phyloP scores from a whole-genome alignment of 768 basidiomycete species.

The Scleroderma bovista region DNA sequence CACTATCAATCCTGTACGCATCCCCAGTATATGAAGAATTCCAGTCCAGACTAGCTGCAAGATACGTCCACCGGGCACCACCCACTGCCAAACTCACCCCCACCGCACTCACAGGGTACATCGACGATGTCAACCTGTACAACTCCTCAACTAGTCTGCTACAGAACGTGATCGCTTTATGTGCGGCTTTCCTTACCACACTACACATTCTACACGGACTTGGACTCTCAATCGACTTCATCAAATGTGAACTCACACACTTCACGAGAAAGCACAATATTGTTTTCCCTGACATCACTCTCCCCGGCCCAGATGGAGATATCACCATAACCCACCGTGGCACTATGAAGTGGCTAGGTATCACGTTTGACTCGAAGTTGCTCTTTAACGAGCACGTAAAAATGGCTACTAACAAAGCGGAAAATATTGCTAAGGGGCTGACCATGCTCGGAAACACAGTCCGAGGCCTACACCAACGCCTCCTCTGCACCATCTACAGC shows the following conservation, averaged over 20 bases:
- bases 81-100: no score
- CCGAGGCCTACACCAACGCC: slow-evolving; percentile 17
- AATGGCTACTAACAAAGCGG: no score
- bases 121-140: background rate
- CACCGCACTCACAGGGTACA: background rate
- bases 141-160: no score
- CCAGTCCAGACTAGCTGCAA: background rate
- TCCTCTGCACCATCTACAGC: background rate
- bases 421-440: no score
- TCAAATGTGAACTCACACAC: slow-evolving; percentile 27
- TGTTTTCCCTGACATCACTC: slow-evolving; percentile 10
- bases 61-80: background rate
- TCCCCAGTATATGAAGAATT: no score
- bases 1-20: slow-evolving; percentile 22
- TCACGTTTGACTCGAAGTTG: background rate
- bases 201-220: background rate
- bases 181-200: no score
- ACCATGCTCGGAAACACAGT: slow-evolving; percentile 32
- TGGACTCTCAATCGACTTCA: background rate
- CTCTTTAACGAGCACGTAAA: background rate
- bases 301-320: background rate
- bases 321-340: background rate
- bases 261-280: slow-evolving; percentile 10
- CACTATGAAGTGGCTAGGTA: no score
- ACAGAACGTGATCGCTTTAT: background rate